Evolutionary conservation across 768 basidiomycete genomes (phyloP).

Genomic region (Xerocomellus intermedius): DNA sequence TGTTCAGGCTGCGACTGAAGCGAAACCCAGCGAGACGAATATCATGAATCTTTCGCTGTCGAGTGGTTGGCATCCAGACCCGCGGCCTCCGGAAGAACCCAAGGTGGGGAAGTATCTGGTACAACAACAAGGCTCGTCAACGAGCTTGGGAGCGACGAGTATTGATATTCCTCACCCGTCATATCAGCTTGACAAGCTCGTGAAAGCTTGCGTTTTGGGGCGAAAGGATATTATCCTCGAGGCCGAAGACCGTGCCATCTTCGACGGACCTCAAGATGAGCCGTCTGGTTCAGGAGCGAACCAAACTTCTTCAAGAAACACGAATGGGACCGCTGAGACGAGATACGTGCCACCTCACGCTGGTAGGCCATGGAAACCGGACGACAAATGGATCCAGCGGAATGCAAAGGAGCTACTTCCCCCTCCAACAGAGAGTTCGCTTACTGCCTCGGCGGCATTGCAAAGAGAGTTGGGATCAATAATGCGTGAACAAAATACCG

Average conservation of each 20-base stretch:
- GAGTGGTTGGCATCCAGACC: too few relatives aligned
- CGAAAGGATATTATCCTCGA: conserved; percentile 46
- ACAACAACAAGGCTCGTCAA: conserved; percentile 41
- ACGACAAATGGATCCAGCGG: conserved; percentile 46
- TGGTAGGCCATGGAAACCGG: conserved; percentile 50
- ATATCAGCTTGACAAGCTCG: conserved; percentile 49
- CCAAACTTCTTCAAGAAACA: not conserved
- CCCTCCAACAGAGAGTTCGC: conserved; percentile 56
- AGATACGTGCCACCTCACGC: not conserved
- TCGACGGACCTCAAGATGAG: conserved; percentile 26
- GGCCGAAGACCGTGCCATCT: conserved; percentile 47
- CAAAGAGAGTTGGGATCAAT: conserved; percentile 61
- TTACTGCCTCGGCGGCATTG: conserved; percentile 54
- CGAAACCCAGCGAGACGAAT: not conserved
- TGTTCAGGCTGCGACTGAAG: conserved; percentile 32
- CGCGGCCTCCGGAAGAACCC: not conserved
- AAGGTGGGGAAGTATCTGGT: conserved; percentile 39
- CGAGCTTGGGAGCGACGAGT: conserved; percentile 7
- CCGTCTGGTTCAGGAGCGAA: not conserved
- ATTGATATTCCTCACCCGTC: conserved; percentile 60
- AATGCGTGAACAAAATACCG: conserved; percentile 55
- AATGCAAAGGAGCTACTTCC: conserved; percentile 51
- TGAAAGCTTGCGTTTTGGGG: conserved; percentile 41
- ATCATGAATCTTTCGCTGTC: not conserved
- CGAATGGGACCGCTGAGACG: not conserved